Evolutionary conservation across 305 asterid species (phyloP).

Genomic region (Fraxinus latifolia): DNA sequence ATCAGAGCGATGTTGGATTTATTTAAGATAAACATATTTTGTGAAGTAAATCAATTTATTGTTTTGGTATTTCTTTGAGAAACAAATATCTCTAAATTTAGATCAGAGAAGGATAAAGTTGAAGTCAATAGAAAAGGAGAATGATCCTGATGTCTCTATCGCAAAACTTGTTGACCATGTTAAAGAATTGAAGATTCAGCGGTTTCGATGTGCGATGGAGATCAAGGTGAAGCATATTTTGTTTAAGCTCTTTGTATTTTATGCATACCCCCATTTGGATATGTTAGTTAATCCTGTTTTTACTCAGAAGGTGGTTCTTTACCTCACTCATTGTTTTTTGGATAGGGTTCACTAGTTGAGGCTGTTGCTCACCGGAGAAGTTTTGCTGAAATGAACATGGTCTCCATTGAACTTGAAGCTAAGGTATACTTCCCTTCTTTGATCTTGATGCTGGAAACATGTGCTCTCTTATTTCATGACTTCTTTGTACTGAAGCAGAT

Average conservation of each 20-base stretch:
- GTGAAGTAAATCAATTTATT: conserved; percentile 1
- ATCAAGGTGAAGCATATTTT: conserved; percentile 51
- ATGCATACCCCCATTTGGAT: conserved; percentile 18
- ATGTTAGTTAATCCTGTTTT: conserved; percentile 11
- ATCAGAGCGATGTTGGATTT: conserved; percentile 3
- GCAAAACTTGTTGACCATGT: conserved; percentile 49
- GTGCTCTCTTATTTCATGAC: conserved; percentile 11
- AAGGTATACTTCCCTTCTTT: conserved; percentile 48
- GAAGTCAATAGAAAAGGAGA: conserved; percentile 57
- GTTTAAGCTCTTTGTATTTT: conserved; percentile 21
- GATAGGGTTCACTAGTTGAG: conserved; percentile 64
- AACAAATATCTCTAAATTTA: conserved; percentile 30
- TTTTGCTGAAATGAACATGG: conserved; percentile 65
- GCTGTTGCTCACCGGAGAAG: conserved; percentile 70
- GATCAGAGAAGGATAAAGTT: conserved; percentile 56
- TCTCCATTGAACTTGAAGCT: conserved; percentile 64
- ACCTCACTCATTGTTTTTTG: conserved; percentile 25
- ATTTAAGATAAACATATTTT: conserved; percentile 15
- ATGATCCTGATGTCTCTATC: conserved; percentile 55
- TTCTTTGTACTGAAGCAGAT: background rate
- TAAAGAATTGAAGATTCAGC: conserved; percentile 57
- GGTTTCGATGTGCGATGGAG: conserved; percentile 48
- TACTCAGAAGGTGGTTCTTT: conserved; percentile 29
- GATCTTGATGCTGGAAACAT: conserved; percentile 11
- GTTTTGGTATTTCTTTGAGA: conserved; percentile 13